Base-by-base conservation (phyloP, 2,329 filamentous ascomycete genomes). In the Pseudogymnoascus sp. region DNA sequence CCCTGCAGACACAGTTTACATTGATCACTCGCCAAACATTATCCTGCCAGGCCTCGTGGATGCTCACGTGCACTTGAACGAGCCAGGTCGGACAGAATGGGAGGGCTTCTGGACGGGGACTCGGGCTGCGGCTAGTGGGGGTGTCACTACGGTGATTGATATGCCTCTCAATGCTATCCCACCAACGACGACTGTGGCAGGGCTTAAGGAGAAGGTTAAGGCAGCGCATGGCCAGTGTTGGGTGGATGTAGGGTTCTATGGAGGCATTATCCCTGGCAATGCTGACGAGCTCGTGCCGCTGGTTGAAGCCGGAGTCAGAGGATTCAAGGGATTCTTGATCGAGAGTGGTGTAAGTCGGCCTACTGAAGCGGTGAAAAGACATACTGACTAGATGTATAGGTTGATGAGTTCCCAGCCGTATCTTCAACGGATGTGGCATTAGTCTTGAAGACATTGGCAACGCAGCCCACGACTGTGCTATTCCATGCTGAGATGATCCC, bases 181-280 rank as follows among this genome's bases (percentile, higher is more conserved):
- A 37, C 94, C 94, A 0, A 99, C 94, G 0, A 97, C 93, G 8
- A 97, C 93, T 0, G 82, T 97, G 2, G 79, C 81, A 16, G 91
- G 89, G 5, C 83, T 99, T 68, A 81, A 88, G 66, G 89, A 91
- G 78, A 99, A 99, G 80, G 80, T 96, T 56, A 83, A 84, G 28
- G 94, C 94, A 23, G 91, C 91, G 42, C 77, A 84, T 65, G 91
- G 90, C 35, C 89, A 97, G 77, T 96, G 93, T 77, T 99, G 93
- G 93, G 91, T 97, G 25, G 94, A 97, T 70, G 92, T 97, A n/a
- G 94, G 92, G 31, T 97, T 99, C 76, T 97, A 97, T 73, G 94
- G 94, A 25, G 94, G 94, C 33, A 86, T 97, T 40, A 86, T 99
- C 59, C 94, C 94, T 3, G 94, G 93, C 1, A 99, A 99, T 72